phyloP scores from a whole-genome alignment of 768 basidiomycete species.

The Naganishia vaughanmartiniae region DNA sequence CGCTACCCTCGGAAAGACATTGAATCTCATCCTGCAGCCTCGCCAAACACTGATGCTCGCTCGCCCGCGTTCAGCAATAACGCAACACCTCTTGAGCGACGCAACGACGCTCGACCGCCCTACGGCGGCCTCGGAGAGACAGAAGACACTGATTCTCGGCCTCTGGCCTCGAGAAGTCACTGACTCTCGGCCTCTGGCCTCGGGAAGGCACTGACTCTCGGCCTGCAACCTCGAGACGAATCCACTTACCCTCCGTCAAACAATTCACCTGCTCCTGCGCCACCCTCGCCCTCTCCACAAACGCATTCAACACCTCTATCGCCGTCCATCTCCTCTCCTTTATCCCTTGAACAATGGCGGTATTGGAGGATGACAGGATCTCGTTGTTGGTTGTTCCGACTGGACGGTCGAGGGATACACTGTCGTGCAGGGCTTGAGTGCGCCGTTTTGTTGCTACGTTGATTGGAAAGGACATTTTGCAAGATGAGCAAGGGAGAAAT shows the following conservation, averaged over 20 bases:
- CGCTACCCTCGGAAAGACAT: too few relatives aligned
- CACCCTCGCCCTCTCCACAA: conserved; percentile 39
- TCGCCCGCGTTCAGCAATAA: too few relatives aligned
- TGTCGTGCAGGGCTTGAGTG: not conserved
- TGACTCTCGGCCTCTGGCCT: too few relatives aligned
- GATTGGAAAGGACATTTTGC: not conserved
- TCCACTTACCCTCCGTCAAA: conserved; percentile 58
- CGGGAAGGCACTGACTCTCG: too few relatives aligned
- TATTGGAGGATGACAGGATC: conserved; percentile 9
- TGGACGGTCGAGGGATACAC: not conserved
- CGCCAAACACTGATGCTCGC: too few relatives aligned
- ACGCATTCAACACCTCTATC: conserved; percentile 39
- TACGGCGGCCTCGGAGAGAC: too few relatives aligned
- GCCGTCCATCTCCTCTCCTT: conserved; percentile 31
- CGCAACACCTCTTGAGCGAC: too few relatives aligned
- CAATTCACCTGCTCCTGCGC: conserved; percentile 61
- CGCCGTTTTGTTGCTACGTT: not conserved
- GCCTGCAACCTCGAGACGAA: too few relatives aligned
- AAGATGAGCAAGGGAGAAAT: not conserved
- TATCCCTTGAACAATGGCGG: conserved; percentile 19
- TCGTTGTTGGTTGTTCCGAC: not conserved
- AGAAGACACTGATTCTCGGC: not conserved
- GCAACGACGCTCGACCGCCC: too few relatives aligned
- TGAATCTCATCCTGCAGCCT: too few relatives aligned
- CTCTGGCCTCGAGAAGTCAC: not conserved